Conservation (phyloP, 1,284 basidiomycete species). For the Lignosus rhinocerotis region DNA sequence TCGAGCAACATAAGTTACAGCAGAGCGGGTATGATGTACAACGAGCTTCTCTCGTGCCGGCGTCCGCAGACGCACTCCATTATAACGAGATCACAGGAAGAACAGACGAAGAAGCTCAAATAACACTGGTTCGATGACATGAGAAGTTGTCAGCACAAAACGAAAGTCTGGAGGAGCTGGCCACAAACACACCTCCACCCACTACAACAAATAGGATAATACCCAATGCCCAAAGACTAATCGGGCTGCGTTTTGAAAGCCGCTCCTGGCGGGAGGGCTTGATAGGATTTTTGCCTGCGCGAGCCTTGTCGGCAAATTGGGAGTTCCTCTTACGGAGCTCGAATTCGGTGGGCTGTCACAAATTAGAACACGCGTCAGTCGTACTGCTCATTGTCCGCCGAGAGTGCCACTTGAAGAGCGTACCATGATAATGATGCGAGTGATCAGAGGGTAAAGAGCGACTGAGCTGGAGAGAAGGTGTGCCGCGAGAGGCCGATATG, state of each 20-base stretch:
- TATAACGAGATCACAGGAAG: constrained; percentile 51
- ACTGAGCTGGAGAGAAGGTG: constrained; percentile 5
- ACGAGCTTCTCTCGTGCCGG: constrained; percentile 19
- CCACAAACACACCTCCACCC: constrained; percentile 64
- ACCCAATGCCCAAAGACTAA: constrained; percentile 71
- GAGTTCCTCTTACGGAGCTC: constrained; percentile 77
- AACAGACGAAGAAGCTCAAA: constrained; percentile 69
- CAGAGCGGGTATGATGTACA: constrained; percentile 23
- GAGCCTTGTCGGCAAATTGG: constrained; percentile 72
- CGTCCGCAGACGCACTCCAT: constrained; percentile 1
- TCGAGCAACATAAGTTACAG: constrained; percentile 23
- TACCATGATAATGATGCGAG: constrained; percentile 33
- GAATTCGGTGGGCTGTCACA: constrained; percentile 55
- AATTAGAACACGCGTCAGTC: neutral
- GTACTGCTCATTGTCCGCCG: neutral
- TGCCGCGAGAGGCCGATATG: neutral
- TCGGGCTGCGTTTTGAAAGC: constrained; percentile 67
- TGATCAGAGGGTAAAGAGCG: constrained; percentile 20
- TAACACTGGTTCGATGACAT: constrained; percentile 48
- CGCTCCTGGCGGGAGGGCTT: constrained; percentile 71
- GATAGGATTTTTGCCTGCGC: constrained; percentile 71
- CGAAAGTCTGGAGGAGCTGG: neutral
- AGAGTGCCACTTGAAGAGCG: constrained; percentile 6
- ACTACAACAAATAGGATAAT: constrained; percentile 69
- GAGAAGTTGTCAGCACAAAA: constrained; percentile 6